A percentile compares a stretch with the other conserved stretches of the same genome.
phyloP scores from a whole-genome alignment of 2,329 filamentous ascomycete genomes.

The Talaromyces funiculosus region DNA sequence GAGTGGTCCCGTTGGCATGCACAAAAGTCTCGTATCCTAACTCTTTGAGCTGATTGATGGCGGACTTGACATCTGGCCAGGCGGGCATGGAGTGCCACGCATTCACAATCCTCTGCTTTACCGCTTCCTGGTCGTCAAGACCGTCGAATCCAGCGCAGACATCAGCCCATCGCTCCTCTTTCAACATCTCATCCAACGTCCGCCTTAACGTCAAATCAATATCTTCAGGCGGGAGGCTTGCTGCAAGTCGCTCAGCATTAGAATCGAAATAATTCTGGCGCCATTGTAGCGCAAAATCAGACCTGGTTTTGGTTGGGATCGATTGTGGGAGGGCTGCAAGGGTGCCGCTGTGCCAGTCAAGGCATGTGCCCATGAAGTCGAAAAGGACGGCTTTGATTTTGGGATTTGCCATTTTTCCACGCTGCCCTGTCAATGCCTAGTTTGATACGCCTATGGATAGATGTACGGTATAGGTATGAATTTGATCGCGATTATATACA shows the following conservation, averaged over 20 bases:
- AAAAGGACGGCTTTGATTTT: conserved; percentile 48
- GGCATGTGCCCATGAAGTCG: conserved; percentile 56
- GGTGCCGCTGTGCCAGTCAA: conserved; percentile 48
- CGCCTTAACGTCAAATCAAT: conserved; percentile 48
- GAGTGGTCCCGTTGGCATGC: conserved; percentile 51
- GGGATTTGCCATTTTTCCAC: conserved; percentile 4
- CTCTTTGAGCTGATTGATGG: conserved; percentile 36
- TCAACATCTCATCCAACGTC: conserved; percentile 37
- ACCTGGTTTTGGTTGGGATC: conserved; percentile 28
- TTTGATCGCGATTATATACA: background rate
- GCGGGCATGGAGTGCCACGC: conserved; percentile 48
- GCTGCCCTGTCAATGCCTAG: too few species aligned
- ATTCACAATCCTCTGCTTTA: conserved; percentile 23
- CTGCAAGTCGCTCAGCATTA: conserved; percentile 4
- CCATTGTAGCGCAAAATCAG: conserved; percentile 17
- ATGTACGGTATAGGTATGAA: background rate
- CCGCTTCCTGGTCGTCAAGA: background rate
- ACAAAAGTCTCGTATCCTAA: conserved; percentile 44
- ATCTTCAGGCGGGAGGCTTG: conserved; percentile 1
- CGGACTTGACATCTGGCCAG: conserved; percentile 48
- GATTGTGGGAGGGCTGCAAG: conserved; percentile 31
- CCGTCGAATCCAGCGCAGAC: background rate
- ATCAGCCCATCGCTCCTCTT: conserved; percentile 11
- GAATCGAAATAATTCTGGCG: conserved; percentile 13
- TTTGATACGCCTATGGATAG: background rate